Evolutionary conservation across 768 basidiomycete species (phyloP).

Genomic region (Kwoniella bestiolae): DNA sequence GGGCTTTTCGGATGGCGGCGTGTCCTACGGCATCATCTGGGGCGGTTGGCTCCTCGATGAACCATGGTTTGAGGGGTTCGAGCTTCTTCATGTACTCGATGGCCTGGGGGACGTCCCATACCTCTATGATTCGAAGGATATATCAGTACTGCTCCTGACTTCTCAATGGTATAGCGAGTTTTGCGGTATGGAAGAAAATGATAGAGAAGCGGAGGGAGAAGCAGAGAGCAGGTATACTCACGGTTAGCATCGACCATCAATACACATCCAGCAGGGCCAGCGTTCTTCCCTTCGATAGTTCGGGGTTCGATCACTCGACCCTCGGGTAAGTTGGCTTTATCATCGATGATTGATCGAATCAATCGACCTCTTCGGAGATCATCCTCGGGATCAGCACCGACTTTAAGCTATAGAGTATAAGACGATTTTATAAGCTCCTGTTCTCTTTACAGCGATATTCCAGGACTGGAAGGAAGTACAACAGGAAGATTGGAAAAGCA

Average conservation of each 20-base stretch:
- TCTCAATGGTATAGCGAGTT: too few relatives aligned
- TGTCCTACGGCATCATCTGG: conserved; percentile 84
- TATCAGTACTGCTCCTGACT: too few relatives aligned
- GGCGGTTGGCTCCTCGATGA: conserved; percentile 92
- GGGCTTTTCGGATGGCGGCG: conserved; percentile 65
- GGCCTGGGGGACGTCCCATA: conserved; percentile 79
- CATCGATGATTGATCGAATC: conserved; percentile 93
- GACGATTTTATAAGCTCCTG: too few relatives aligned
- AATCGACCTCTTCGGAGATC: conserved; percentile 85
- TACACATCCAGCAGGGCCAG: conserved; percentile 89
- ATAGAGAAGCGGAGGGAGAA: too few relatives aligned
- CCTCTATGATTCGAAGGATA: conserved; percentile 32
- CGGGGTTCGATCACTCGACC: conserved; percentile 66
- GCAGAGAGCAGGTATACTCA: conserved; percentile 32
- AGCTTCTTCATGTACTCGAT: conserved; percentile 86
- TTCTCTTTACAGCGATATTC: too few relatives aligned
- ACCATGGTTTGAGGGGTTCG: conserved; percentile 86
- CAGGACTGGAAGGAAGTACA: too few relatives aligned
- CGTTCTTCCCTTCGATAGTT: conserved; percentile 82
- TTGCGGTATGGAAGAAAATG: too few relatives aligned
- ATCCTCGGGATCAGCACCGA: conserved; percentile 78
- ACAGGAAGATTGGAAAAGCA: background rate
- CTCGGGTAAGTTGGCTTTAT: conserved; percentile 77
- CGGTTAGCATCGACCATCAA: conserved; percentile 98
- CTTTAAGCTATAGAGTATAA: conserved; percentile 70